Evolutionary conservation across 768 basidiomycete genomes (phyloP), one percentile per base, ranked within the genome.

Genomic region (Suillus occidentalis): DNA sequence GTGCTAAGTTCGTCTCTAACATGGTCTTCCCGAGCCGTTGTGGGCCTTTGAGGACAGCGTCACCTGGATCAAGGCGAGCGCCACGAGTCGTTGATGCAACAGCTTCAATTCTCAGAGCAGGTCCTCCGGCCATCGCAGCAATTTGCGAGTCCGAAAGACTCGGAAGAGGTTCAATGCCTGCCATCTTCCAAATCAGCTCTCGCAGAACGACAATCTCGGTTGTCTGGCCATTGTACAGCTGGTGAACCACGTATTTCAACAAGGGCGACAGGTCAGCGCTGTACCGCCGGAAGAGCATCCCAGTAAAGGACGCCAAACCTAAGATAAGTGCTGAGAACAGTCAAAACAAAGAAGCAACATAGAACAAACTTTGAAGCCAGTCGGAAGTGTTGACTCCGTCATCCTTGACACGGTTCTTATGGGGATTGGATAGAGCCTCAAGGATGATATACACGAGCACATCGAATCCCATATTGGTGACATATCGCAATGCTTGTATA

Each of bases 141-240:
- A 99, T 87, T 75, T 99, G 96, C 0, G 88, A 82, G 66, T 97
- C 94, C 0, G 95, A 92, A 43, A 98, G 79, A 74, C 89, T 95
- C 0, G 94, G 92, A 60, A 97, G 80, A 4, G 95, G 94, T 71
- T 97, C 91, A 65, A 97, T 93, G 4, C 92, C 95, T 6, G 95
- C 91, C 94, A 98, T 97, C 74, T 94, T 93, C 85, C 89, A 91
- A 60, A 99, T 94, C 60, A 99, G 79, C 72, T 97, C 95, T 39
- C 91, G 87, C n/a, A 99, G 82, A 28, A 99, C 92, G 25, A 95
- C 85, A 52, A 98, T 89, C 71, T 99, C 95, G 13, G 91, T 89
- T 1, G 92, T 86, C 72, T 94, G 89, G 42, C 88, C 89, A 55
- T 87, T 86, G 72, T 91, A 86, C 37, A 99, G 82, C 72, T 96